Conservation (phyloP, 2,329 filamentous ascomycete species). For the Fusarium albidum region DNA sequence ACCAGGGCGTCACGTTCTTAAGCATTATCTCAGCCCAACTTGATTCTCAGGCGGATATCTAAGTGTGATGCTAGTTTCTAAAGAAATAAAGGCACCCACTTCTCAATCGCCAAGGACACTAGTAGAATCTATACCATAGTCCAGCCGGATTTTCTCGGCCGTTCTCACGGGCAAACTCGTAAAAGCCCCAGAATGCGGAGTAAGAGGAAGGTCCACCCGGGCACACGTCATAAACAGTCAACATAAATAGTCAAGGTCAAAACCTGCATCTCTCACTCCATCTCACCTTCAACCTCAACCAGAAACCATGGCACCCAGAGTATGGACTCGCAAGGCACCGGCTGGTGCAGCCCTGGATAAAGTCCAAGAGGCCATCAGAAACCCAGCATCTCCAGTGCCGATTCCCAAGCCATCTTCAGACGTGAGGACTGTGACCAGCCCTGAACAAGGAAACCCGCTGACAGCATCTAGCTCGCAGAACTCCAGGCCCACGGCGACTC, state of each 20-base stretch:
- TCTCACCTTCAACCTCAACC: neutral
- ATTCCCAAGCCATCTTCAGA: constrained; percentile 34
- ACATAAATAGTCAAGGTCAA: too few species aligned
- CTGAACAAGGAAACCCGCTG: neutral
- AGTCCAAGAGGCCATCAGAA: constrained; percentile 31
- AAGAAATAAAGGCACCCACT: too few species aligned
- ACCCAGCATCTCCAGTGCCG: constrained; percentile 9
- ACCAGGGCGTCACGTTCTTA: too few species aligned
- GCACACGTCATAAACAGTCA: constrained; percentile 3
- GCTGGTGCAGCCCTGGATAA: constrained; percentile 27
- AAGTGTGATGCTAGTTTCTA: too few species aligned
- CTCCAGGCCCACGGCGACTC: constrained; percentile 51
- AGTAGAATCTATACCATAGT: too few species aligned
- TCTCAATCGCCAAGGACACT: too few species aligned
- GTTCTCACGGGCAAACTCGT: constrained; percentile 8
- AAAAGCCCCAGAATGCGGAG: too few species aligned
- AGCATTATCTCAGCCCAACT: too few species aligned
- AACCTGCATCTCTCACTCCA: neutral
- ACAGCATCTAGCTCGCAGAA: constrained; percentile 36
- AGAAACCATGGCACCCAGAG: constrained; percentile 24
- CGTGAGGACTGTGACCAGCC: constrained; percentile 13
- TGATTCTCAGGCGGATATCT: too few species aligned
- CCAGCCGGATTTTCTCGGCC: constrained; percentile 4
- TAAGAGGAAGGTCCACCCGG: constrained; percentile 34
- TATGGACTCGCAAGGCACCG: constrained; percentile 25